phyloP scores from a whole-genome alignment of 108 stramenopile genomes.

The Schizochytrium sp. region DNA sequence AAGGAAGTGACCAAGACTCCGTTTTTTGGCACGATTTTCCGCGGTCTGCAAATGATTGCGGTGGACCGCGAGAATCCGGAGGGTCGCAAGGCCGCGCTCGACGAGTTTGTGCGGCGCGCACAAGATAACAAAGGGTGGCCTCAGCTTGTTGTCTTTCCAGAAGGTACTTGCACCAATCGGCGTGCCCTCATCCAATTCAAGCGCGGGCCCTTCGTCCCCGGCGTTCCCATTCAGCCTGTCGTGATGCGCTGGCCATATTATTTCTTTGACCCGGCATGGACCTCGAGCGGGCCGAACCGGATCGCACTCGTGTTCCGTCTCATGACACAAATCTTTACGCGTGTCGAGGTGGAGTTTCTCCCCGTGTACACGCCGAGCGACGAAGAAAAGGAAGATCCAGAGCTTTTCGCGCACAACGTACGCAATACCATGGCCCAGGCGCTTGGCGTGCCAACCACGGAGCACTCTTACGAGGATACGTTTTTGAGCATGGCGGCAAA shows the following conservation, averaged over 20 bases:
- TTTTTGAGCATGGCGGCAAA: slow-evolving; percentile 15
- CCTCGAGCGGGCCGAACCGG: not conserved
- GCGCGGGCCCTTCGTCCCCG: slow-evolving; percentile 41
- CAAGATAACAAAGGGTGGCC: not conserved
- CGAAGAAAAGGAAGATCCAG: slow-evolving; percentile 21
- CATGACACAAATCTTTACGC: slow-evolving; percentile 9
- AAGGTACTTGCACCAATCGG: slow-evolving; percentile 49
- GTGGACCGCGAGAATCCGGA: not conserved
- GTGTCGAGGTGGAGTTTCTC: slow-evolving; percentile 5
- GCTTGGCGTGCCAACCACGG: slow-evolving; percentile 20
- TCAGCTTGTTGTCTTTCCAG: slow-evolving; percentile 36
- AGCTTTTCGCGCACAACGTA: slow-evolving; percentile 16
- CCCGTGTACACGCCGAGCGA: not conserved
- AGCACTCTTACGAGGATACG: slow-evolving; percentile 23
- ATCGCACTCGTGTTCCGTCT: not conserved
- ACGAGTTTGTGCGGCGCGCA: not conserved
- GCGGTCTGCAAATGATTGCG: not conserved
- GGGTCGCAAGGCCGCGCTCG: not conserved
- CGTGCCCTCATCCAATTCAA: slow-evolving; percentile 31
- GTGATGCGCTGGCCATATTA: not conserved
- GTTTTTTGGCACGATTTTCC: not conserved
- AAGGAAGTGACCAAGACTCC: not conserved
- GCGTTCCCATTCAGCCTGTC: slow-evolving; percentile 36
- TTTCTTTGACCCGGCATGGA: slow-evolving; percentile 1
- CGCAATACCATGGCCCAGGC: slow-evolving; percentile 17